Conservation (phyloP, 768 basidiomycete genomes). For the Mycena olivaceomarginata region DNA sequence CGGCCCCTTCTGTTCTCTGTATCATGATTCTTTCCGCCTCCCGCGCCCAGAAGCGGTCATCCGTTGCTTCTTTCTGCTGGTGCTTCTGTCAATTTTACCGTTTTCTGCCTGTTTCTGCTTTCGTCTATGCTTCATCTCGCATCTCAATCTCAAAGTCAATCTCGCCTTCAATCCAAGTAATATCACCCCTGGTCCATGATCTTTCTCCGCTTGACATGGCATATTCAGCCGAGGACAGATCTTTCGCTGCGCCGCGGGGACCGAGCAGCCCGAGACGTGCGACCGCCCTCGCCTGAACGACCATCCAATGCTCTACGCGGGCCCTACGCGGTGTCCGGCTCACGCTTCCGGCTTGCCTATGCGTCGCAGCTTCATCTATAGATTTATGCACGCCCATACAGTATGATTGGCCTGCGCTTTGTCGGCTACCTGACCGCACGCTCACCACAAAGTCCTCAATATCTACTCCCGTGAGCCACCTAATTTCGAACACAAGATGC, state of each 20-base stretch:
- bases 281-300: not conserved
- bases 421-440: not conserved
- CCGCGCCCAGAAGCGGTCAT: not conserved
- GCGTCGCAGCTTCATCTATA: not conserved
- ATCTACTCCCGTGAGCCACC: not conserved
- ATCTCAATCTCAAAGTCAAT: conserved; percentile 6
- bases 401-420: not conserved
- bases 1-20: not conserved
- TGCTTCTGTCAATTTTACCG: conserved; percentile 2
- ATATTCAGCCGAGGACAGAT: not conserved
- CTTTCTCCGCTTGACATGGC: not conserved
- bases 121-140: not conserved
- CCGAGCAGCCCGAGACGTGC: not conserved
- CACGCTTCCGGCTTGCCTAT: not conserved
- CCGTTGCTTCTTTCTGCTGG: not conserved
- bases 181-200: not conserved
- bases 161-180: not conserved
- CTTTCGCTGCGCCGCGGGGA: not conserved
- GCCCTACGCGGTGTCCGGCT: not conserved
- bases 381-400: not conserved
- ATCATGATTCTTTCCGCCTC: not conserved
- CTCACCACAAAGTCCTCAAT: not conserved
- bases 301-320: not conserved
- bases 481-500: too few species aligned
- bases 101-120: not conserved